Evolutionary conservation across 2,329 filamentous ascomycete species (phyloP), one percentile per base, ranked within the genome.

Genomic region (Paraconiothyrium sp.): DNA sequence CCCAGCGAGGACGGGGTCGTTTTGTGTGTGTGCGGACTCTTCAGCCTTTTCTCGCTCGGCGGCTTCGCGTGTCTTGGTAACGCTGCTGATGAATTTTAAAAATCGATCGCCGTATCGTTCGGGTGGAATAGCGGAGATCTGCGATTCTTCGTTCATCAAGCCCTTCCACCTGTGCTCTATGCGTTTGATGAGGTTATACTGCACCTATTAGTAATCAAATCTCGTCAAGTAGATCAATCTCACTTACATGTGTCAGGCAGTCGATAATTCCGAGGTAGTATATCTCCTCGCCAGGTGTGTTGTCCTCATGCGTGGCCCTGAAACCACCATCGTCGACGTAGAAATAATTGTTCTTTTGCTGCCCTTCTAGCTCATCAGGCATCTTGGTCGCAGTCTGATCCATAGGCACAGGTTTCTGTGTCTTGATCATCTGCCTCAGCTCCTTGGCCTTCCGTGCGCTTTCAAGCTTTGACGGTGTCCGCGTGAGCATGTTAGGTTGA

Each of bases 261-360:
- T 99, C 95, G 78, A 99, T 99, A 71, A 99, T 96, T 39, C 95
- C 96, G 8, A 99, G 88, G 76, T 99, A 99, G 80, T 99, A 99
- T 46, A 99, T 93, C 80, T 97, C 93, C 58, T 97, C 92, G 1
- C 91, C 94, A 1, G 92, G 88, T 16, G 84, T 82, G 65, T 97
- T 91, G 78, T 97, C 89, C 78, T 97, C 93, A 74, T 97, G 93
- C 0, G 95, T 98, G 13, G 95, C 94, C 69, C 90, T 86, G 79
- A 97, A 93, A 3, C 95, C 95, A 52, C 95, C 95, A 74, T 98
- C 94, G 69, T 98, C 94, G 61, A 90, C 89, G 76, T 97, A 97
- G 78, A 98, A 99, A 67, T 94, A 89, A 68, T 93, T 91, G 56
- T 90, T 90, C 68, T 86, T 89, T 64, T 91, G 86, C 63, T 69